Evolutionary conservation across 352 stramenopile species (phyloP).

Genomic region (Aphanomyces stellatus): DNA sequence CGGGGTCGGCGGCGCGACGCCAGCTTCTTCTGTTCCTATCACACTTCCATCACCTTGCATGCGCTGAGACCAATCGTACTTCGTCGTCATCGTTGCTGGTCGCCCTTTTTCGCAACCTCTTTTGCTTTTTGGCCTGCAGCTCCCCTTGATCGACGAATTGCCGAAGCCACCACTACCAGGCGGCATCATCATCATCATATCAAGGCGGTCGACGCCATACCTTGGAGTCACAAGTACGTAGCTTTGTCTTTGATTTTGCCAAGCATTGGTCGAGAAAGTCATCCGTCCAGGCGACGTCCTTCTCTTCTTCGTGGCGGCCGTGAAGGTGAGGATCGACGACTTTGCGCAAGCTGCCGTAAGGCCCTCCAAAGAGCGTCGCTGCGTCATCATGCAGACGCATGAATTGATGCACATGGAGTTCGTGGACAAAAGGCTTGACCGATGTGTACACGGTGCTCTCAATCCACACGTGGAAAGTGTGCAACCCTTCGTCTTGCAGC

Average conservation of each 20-base stretch:
- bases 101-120: no score
- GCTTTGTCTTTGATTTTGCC: background rate
- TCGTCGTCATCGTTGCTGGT: background rate
- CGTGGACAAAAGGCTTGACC: background rate
- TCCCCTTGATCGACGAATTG: slow-evolving; percentile 7
- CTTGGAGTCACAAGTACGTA: slow-evolving; percentile 5
- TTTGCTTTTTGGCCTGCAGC: slow-evolving; percentile 17
- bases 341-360: slow-evolving; percentile 1
- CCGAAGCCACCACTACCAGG: slow-evolving; percentile 14
- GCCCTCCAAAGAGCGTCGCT: background rate
- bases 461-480: slow-evolving; percentile 8
- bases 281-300: background rate
- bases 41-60: background rate
- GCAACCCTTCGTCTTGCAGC: slow-evolving; percentile 15
- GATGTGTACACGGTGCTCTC: background rate
- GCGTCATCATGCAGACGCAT: slow-evolving; percentile 14
- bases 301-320: background rate
- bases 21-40: no score
- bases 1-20: background rate
- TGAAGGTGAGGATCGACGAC: background rate
- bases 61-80: background rate
- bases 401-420: slow-evolving; percentile 15
- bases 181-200: background rate
- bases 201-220: background rate
- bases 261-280: background rate